Evolutionary conservation across 768 basidiomycete species (phyloP).

Genomic region (Leccinellum albellum): DNA sequence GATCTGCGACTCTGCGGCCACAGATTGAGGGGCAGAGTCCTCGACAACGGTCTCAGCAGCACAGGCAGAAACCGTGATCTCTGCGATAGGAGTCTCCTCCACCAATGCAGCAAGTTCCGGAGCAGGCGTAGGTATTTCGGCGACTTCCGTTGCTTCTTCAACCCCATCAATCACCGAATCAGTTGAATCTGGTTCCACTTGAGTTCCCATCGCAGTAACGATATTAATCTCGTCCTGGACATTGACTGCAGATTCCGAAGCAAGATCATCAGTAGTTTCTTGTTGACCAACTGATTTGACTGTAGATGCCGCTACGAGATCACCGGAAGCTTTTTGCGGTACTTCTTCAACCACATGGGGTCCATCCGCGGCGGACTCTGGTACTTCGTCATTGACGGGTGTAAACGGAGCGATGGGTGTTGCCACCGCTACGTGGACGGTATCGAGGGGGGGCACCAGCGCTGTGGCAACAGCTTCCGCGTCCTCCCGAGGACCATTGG

Average conservation of each 20-base stretch:
- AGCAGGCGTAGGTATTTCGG: constrained; percentile 13
- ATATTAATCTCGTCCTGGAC: neutral
- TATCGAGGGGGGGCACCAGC: neutral
- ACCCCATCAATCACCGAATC: neutral
- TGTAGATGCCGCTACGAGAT: constrained; percentile 4
- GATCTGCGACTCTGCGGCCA: constrained; percentile 6
- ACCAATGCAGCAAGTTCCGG: constrained; percentile 10
- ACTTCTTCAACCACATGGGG: constrained; percentile 1
- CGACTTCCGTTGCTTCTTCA: constrained; percentile 11
- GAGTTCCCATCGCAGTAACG: constrained; percentile 13
- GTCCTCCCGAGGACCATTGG: constrained; percentile 3
- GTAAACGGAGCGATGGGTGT: neutral
- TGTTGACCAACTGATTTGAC: constrained; percentile 1
- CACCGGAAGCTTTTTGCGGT: constrained; percentile 3
- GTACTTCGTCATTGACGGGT: neutral
- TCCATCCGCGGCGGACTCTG: constrained; percentile 1
- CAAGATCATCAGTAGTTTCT: constrained; percentile 4
- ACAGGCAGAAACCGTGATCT: neutral
- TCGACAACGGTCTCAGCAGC: neutral
- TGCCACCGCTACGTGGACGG: neutral
- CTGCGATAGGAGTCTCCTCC: constrained; percentile 16
- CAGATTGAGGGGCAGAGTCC: neutral
- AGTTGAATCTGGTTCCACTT: neutral
- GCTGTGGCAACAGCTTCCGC: constrained; percentile 1
- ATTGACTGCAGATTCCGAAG: neutral